Evolutionary conservation across 352 stramenopile species (phyloP), one percentile per base, ranked within the genome.

Genomic region (Globisporangium radiosum): DNA sequence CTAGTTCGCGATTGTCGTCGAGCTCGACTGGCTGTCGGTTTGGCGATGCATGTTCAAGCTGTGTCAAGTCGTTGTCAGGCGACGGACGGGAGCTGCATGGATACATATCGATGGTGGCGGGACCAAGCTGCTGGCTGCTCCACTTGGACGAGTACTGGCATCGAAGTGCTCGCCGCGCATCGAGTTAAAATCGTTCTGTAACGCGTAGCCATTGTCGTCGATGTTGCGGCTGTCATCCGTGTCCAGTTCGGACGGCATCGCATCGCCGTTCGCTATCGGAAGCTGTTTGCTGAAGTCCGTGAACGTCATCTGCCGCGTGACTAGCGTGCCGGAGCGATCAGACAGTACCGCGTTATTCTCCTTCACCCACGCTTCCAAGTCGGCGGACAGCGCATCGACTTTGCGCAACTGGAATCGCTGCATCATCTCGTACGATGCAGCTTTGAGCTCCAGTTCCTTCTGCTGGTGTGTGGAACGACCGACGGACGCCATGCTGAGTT

Each of bases 361-460:
- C 7, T 14, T 15, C 4, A 15, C 14, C 56, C 10, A 37, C 48
- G 49, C 11, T 14, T 45, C 40, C 44, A 40, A 8, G 14, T 42
- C 9, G 40, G 38, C 38, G 8, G 38, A 25, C 25, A 25, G 8
- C 38, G 43, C 50, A 33, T 58, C 42, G 19, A 63, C 50, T n/a
- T 52, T 57, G 15, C 51, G 58, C 8, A 63, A 17, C 50, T 63
- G 43, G 51, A 58, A 63, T 7, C 47, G 58, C 43, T 63, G 50
- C 58, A 63, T 63, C 50, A 63, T 63, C 10, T 57, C 58, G 56
- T 61, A 55, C 38, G 38, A 39, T 17, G 19, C 39, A 1, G 39
- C 51, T 11, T 55, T 61, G 38, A 48, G 55, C 25, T 61, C 47
- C 4, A 50, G 47, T 11, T 61, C 47, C 14, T 51, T 48, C 38